Percentiles rank a stretch among this genome's conserved stretches.
Conservation (phyloP, 257 asterid species). For the Dorcoceras hygrometricum region DNA sequence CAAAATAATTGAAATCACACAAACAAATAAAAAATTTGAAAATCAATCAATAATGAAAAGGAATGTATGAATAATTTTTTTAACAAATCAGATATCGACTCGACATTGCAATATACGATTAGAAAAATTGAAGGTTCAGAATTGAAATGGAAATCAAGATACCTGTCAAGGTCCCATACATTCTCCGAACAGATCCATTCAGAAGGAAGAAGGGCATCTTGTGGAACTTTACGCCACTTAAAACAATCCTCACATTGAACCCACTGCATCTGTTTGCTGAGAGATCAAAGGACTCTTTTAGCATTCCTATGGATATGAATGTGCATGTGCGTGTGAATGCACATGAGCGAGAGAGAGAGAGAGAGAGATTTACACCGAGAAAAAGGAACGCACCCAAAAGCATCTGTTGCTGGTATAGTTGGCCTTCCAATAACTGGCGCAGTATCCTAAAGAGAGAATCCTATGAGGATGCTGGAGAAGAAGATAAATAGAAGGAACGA, state of each 20-base stretch:
- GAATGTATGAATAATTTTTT: slow-evolving; percentile 5
- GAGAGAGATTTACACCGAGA: slow-evolving; percentile 14
- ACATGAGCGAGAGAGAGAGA: not conserved
- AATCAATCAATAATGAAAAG: not conserved
- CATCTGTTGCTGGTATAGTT: slow-evolving; percentile 57
- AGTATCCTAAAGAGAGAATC: slow-evolving; percentile 42
- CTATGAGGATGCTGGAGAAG: slow-evolving; percentile 19
- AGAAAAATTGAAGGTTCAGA: slow-evolving; percentile 7
- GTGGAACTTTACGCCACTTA: slow-evolving; percentile 91
- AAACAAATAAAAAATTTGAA: too few species aligned
- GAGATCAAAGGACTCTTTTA: slow-evolving; percentile 25
- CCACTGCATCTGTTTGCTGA: slow-evolving; percentile 69
- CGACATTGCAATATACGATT: not conserved
- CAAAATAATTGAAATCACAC: not conserved
- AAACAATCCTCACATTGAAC: slow-evolving; percentile 88
- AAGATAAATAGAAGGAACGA: not conserved
- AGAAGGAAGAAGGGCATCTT: slow-evolving; percentile 64
- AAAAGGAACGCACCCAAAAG: slow-evolving; percentile 53
- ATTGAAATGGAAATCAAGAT: slow-evolving; percentile 16
- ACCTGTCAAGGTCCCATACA: slow-evolving; percentile 72
- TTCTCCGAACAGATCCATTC: slow-evolving; percentile 80
- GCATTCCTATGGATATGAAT: slow-evolving; percentile 25
- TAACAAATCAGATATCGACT: not conserved
- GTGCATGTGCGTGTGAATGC: not conserved
- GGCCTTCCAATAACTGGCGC: slow-evolving; percentile 93